phyloP scores from a whole-genome alignment of 306 rosid species.

The Astragalus membranaceus region DNA sequence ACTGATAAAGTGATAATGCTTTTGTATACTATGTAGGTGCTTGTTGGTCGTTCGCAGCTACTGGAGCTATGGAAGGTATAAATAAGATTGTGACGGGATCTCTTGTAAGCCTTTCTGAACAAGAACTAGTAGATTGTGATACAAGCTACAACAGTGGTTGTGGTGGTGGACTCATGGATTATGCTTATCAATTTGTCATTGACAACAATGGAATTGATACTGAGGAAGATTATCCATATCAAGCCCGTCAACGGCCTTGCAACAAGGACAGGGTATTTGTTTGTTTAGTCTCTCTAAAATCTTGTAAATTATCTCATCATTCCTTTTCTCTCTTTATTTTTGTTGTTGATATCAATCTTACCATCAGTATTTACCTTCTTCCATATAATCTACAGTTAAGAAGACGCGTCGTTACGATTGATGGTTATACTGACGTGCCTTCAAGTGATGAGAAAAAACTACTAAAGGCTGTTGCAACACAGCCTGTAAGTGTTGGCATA shows the following conservation, averaged over 20 bases:
- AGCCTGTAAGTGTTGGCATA: conserved; percentile 91
- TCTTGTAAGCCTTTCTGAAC: conserved; percentile 84
- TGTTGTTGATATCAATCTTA: not conserved
- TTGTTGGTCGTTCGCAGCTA: conserved; percentile 91
- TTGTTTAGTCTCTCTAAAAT: not conserved
- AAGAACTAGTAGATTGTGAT: conserved; percentile 83
- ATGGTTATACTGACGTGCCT: conserved; percentile 64
- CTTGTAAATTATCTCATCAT: not conserved
- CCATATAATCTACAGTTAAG: conserved; percentile 41
- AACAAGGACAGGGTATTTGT: conserved; percentile 49
- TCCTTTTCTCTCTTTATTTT: not conserved
- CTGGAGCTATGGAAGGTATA: conserved; percentile 94
- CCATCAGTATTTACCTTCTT: not conserved
- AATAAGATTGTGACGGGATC: conserved; percentile 84
- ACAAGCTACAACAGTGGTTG: conserved; percentile 62
- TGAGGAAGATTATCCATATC: conserved; percentile 72
- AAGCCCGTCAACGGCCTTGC: conserved; percentile 40
- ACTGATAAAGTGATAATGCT: not conserved
- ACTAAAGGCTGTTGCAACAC: conserved; percentile 66
- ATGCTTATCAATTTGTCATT: conserved; percentile 68
- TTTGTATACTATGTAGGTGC: conserved; percentile 51
- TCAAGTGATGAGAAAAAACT: conserved; percentile 51
- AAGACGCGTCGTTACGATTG: conserved; percentile 70
- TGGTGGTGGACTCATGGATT: conserved; percentile 80
- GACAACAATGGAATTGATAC: conserved; percentile 77